Percentiles rank a stretch among this genome's conserved stretches.
Conservation (phyloP, 169 alveolate genomes). For the Babesia bovis region DNA sequence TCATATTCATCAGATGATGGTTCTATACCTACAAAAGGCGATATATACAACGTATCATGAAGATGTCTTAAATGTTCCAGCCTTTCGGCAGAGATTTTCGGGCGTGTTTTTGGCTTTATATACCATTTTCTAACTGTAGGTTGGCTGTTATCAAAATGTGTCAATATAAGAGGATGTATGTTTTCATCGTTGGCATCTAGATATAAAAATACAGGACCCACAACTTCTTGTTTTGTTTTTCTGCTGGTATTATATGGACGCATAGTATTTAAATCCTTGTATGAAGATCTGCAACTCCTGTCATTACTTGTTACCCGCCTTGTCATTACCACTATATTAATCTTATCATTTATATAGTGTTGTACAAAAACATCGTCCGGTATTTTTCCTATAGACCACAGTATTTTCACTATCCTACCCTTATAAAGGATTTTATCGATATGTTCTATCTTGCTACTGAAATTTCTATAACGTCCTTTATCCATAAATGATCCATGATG, state of each 20-base stretch:
- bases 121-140: too few species aligned
- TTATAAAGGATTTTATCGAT: neutral
- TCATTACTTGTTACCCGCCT: too few species aligned
- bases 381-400: neutral
- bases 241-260: neutral
- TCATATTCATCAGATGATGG: too few species aligned
- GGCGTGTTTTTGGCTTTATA: too few species aligned
- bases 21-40: neutral
- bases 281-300: neutral
- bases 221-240: neutral
- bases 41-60: neutral
- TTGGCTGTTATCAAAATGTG: too few species aligned
- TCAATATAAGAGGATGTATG: neutral
- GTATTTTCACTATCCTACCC: neutral
- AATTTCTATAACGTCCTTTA: neutral
- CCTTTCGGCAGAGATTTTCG: too few species aligned
- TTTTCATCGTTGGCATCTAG: neutral
- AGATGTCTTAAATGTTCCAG: neutral
- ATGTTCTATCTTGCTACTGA: neutral
- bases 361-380: neutral
- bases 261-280: neutral
- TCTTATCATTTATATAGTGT: neutral
- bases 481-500: neutral
- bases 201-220: neutral
- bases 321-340: neutral